phyloP scores from a whole-genome alignment of 257 asterid species.

The Przewalskia tangutica region DNA sequence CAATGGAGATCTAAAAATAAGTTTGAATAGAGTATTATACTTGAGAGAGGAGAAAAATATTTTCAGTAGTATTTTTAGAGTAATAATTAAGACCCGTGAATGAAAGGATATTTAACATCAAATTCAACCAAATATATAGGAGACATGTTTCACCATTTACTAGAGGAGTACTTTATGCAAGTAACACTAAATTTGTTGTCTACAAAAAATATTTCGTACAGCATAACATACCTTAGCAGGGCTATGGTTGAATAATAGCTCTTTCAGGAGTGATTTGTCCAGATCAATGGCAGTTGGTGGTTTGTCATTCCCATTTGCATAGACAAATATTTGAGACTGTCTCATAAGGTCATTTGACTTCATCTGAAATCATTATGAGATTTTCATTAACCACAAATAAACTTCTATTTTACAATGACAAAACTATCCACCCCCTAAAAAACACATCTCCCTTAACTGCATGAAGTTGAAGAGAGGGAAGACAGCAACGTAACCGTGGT shows the following conservation, averaged over 20 bases:
- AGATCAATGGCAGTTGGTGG: constrained; percentile 88
- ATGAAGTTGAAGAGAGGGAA: background rate
- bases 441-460: background rate
- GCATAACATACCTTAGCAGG: constrained; percentile 65
- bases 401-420: background rate
- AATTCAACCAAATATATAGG: background rate
- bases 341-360: constrained; percentile 69
- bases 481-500: background rate
- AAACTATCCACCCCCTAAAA: background rate
- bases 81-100: background rate
- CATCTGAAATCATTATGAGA: constrained; percentile 32
- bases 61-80: background rate
- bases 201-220: background rate
- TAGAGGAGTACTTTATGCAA: background rate
- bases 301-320: constrained; percentile 65
- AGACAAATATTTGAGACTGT: constrained; percentile 63
- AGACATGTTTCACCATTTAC: background rate
- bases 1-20: background rate
- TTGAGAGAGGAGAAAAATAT: background rate
- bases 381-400: background rate
- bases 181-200: background rate
- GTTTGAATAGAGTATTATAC: background rate
- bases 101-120: background rate
- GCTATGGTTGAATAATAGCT: constrained; percentile 80
- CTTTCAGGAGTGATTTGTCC: constrained; percentile 64